These are phyloP conservation scores for Verticillium tricorpus DNA, from an alignment of 2,329 filamentous ascomycete genomes.

Conservation along the genomic window DNA sequence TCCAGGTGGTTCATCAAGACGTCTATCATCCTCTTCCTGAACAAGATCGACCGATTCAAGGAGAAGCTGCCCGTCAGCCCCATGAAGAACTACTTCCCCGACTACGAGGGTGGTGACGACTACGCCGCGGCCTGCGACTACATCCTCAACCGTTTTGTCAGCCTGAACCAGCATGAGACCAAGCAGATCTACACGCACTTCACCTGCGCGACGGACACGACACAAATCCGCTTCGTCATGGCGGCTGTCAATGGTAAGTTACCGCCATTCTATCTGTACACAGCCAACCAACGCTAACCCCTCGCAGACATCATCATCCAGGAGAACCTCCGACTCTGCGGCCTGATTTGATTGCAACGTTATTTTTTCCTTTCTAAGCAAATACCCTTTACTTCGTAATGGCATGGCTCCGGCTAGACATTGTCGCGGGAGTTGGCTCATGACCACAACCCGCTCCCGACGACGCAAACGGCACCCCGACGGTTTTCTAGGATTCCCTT, in stretches of 20 bases:
- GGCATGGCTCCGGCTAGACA: constrained; percentile 15
- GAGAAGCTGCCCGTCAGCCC: constrained; percentile 77
- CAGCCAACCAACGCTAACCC: not conserved
- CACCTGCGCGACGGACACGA: constrained; percentile 97
- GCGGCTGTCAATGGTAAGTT: constrained; percentile 91
- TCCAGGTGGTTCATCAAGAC: constrained; percentile 89
- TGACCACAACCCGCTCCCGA: constrained; percentile 11
- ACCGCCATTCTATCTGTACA: not conserved
- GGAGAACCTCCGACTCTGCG: constrained; percentile 95
- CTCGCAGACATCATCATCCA: constrained; percentile 95
- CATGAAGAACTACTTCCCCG: constrained; percentile 86
- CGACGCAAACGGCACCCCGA: constrained; percentile 12
- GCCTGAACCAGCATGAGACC: constrained; percentile 96
- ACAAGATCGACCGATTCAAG: constrained; percentile 88
- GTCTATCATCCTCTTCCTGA: constrained; percentile 82
- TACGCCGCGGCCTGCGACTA: constrained; percentile 97
- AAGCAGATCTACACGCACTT: constrained; percentile 99
- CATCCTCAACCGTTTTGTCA: constrained; percentile 97
- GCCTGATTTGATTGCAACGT: constrained; percentile 71
- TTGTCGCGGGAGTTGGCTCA: constrained; percentile 14
- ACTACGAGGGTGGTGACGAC: constrained; percentile 92
- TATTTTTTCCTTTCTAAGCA: constrained; percentile 31
- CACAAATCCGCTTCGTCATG: constrained; percentile 99
- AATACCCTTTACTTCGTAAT: constrained; percentile 36
- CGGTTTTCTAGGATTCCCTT: constrained; percentile 10